phyloP scores from a whole-genome alignment of 495 filamentous ascomycete genomes.

The Astrocystis sublimbata region DNA sequence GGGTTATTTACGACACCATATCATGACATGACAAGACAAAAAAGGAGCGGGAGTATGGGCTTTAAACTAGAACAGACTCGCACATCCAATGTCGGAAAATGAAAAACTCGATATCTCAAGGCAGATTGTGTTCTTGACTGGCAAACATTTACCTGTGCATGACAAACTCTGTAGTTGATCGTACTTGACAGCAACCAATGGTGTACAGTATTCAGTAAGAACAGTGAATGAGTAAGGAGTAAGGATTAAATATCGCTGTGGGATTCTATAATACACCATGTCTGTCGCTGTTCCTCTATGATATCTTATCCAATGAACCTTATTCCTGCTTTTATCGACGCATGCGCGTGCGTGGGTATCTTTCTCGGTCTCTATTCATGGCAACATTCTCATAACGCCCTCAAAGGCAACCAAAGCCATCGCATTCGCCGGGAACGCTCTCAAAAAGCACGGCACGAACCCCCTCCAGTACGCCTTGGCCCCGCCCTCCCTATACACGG shows the following conservation, averaged over 20 bases:
- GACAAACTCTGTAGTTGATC: neutral
- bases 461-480: conserved; percentile 86
- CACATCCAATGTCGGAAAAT: conserved; percentile 22
- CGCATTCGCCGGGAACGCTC: conserved; percentile 96
- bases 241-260: neutral
- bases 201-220: neutral
- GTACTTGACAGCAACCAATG: neutral
- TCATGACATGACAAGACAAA: conserved; percentile 1
- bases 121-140: neutral
- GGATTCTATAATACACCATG: neutral
- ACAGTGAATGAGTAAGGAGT: neutral
- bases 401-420: conserved; percentile 93
- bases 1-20: conserved; percentile 8
- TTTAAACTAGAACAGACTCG: conserved; percentile 21
- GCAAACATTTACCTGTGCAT: neutral
- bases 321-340: neutral
- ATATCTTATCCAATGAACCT: neutral
- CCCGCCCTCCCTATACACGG: conserved; percentile 74
- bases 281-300: neutral
- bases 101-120: conserved; percentile 27
- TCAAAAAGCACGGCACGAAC: conserved; percentile 87
- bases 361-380: conserved; percentile 42
- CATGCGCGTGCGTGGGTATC: neutral
- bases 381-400: conserved; percentile 80
- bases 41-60: conserved; percentile 18